Evolutionary conservation across 192 early-diverging fungal species (phyloP).

Genomic region (Coemansia sp.): DNA sequence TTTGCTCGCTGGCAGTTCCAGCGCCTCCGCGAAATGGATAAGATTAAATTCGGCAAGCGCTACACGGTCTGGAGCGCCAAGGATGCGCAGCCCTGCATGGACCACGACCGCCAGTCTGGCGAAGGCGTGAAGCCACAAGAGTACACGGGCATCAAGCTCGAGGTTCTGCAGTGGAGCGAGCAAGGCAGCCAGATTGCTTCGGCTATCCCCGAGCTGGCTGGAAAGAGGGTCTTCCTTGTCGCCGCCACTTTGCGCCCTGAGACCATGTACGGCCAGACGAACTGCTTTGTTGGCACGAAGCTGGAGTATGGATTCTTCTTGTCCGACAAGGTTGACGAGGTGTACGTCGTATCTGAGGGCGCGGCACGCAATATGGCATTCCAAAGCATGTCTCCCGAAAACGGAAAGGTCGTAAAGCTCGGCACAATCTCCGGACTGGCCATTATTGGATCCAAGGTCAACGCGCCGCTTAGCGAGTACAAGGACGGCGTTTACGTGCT

Average conservation of each 20-base stretch:
- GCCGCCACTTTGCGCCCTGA: slow-evolving; percentile 97
- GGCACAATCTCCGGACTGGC: slow-evolving; percentile 75
- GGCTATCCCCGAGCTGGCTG: slow-evolving; percentile 60
- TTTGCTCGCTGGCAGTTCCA: slow-evolving; percentile 99
- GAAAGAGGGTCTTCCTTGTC: slow-evolving; percentile 85
- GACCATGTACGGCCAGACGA: slow-evolving; percentile 99
- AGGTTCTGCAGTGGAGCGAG: slow-evolving; percentile 71
- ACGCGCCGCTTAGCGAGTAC: slow-evolving; percentile 84
- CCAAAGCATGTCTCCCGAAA: slow-evolving; percentile 78
- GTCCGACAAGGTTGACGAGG: slow-evolving; percentile 70
- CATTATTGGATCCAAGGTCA: slow-evolving; percentile 87
- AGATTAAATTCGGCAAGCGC: slow-evolving; percentile 95
- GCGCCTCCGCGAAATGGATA: slow-evolving; percentile 72
- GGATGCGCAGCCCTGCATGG: slow-evolving; percentile 98
- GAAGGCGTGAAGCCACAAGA: slow-evolving; percentile 94
- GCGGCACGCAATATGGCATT: slow-evolving; percentile 98
- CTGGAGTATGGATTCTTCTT: slow-evolving; percentile 90
- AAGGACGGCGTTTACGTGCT: slow-evolving; percentile 83
- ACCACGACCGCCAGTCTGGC: slow-evolving; percentile 94
- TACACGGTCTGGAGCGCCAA: slow-evolving; percentile 96
- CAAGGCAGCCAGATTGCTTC: slow-evolving; percentile 51
- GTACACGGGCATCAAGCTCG: slow-evolving; percentile 95
- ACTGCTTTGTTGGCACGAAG: slow-evolving; percentile 94
- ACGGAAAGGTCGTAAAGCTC: slow-evolving; percentile 72
- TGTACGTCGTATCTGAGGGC: slow-evolving; percentile 89